Conservation (phyloP, 441 rosid genomes). For the Croton setiger region DNA sequence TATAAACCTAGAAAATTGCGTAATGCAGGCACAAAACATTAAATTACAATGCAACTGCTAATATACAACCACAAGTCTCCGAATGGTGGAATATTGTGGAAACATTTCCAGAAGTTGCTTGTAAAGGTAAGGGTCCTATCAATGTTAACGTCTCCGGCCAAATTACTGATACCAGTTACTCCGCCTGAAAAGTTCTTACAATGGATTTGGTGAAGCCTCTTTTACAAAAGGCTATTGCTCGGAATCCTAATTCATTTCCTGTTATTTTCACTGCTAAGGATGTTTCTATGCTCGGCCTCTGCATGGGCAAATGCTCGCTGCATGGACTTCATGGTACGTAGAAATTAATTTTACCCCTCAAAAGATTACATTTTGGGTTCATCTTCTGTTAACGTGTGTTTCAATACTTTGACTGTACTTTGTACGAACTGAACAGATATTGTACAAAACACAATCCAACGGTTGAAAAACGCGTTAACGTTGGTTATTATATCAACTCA, state of each 20-base stretch:
- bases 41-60: conserved; percentile 26
- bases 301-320: conserved; percentile 46
- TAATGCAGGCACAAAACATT: conserved; percentile 23
- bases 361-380: no score
- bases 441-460: no score
- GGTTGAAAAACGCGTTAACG: no score
- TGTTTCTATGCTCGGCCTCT: conserved; percentile 50
- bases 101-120: conserved; percentile 39
- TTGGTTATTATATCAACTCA: no score
- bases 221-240: conserved; percentile 20
- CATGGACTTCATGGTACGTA: conserved; percentile 32
- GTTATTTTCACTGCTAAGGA: conserved; percentile 42
- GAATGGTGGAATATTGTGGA: conserved; percentile 63
- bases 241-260: conserved; percentile 26
- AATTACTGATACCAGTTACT: conserved; percentile 28
- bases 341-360: no score
- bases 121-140: conserved; percentile 26
- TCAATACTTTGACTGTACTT: no score
- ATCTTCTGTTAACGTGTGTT: no score
- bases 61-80: conserved; percentile 41
- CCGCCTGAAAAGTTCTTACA: conserved; percentile 41
- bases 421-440: no score
- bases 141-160: conserved; percentile 35
- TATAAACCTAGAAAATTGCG: neutral
- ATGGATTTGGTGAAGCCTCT: conserved; percentile 27